phyloP scores from a whole-genome alignment of 2,329 filamentous ascomycete genomes.

The Elsinoe fawcettii region DNA sequence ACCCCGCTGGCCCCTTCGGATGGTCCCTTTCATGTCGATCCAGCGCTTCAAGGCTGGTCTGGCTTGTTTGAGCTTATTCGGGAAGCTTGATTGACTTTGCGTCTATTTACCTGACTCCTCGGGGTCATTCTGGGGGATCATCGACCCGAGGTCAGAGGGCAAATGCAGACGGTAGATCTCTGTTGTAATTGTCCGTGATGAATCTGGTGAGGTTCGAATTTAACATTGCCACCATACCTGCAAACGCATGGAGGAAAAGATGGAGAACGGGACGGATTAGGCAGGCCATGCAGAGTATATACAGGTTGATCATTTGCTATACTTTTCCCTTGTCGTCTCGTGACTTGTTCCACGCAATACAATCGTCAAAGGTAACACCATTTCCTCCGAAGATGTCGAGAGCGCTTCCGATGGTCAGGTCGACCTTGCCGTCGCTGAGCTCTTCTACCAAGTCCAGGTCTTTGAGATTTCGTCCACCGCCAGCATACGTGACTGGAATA shows the following conservation, averaged over 20 bases:
- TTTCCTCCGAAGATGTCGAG: constrained; percentile 90
- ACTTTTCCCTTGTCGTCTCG: constrained; percentile 3
- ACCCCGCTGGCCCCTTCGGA: constrained; percentile 6
- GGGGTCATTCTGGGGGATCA: not conserved
- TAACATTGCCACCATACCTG: not conserved
- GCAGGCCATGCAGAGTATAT: constrained; percentile 3
- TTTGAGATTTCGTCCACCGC: constrained; percentile 73
- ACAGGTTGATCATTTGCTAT: constrained; percentile 4
- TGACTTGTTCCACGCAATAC: constrained; percentile 69
- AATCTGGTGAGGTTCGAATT: not conserved
- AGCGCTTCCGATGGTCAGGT: constrained; percentile 93
- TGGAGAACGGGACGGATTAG: not conserved
- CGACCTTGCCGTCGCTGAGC: constrained; percentile 72
- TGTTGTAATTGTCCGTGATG: constrained; percentile 2
- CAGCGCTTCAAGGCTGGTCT: not conserved
- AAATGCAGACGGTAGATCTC: not conserved
- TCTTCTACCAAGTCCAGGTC: constrained; percentile 76
- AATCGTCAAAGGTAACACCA: constrained; percentile 81
- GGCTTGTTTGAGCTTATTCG: constrained; percentile 13
- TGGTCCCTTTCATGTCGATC: constrained; percentile 3
- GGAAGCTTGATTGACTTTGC: constrained; percentile 11
- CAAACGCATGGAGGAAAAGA: constrained; percentile 4
- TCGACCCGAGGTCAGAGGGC: not conserved
- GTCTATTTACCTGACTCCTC: not conserved
- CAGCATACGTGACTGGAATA: constrained; percentile 93